Evolutionary conservation across 306 rosid genomes (phyloP), one percentile per base, ranked within the genome.

Genomic region (Cotoneaster glaucophyllus): DNA sequence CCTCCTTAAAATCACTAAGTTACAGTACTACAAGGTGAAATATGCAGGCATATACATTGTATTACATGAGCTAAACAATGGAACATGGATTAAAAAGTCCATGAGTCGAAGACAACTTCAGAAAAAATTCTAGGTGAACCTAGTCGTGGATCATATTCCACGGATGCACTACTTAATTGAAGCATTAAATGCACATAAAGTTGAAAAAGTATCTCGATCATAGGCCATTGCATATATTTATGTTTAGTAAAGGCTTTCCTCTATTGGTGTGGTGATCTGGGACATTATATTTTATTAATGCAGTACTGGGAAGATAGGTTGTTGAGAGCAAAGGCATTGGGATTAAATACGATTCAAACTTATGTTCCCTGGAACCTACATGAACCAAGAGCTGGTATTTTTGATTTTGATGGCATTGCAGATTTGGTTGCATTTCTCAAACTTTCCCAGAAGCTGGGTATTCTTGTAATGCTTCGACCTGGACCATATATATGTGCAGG

Each of bases 261-360:
- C 64, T 44, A 22, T 71, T 70, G 28, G 11, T 78, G 28, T 66
- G 53, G 69, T 69, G 53, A 70, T 84, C n/a, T 58, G 28, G 59
- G 37, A 0, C 10, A 11, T 85, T 64, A 29, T 65, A 77, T 74
- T 72, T 44, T 79, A 69, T 58, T 66, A 65, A 69, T 82, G 86
- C 88, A 95, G 98, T 87, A 90, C 81, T 92, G 98, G 98, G 97
- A 95, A 75, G 97, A 95, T 82, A 92, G 98, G 84, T 76, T 95
- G 73, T 81, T 91, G 76, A 92, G 87, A 89, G 98, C 97, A 61
- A 95, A 87, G 85, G 96, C 98, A 4, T 77, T 95, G 90, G 98
- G 98, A 52, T 87, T 95, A 82, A 95, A 92, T 76, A 89, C 97
- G 1, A 90, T 95, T 84, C 96, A 92, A 77, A 90, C 95, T 68